These are phyloP conservation scores for Phytophthora tubulina DNA, from an alignment of 352 stramenopile species.

Conservation along the genomic window DNA sequence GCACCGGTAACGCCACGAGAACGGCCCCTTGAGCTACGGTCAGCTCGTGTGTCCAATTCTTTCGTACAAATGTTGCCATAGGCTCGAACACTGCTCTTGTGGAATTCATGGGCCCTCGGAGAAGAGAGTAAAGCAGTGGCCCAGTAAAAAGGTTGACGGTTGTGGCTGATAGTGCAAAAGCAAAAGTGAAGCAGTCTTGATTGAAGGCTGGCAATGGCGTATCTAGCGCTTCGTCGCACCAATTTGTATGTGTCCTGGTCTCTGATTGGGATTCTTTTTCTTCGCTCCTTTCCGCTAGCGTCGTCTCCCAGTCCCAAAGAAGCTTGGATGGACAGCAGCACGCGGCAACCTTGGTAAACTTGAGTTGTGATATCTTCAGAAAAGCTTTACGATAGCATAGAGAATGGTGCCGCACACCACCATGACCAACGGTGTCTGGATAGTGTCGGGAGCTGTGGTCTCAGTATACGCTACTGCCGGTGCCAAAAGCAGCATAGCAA, in stretches of 20 bases:
- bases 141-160: conserved; percentile 21
- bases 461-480: conserved; percentile 88
- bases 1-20: conserved; percentile 54
- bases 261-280: conserved; percentile 44
- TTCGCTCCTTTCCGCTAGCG: neutral
- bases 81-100: neutral
- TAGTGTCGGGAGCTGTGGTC: conserved; percentile 85
- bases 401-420: conserved; percentile 76
- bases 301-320: conserved; percentile 24
- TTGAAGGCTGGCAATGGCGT: neutral
- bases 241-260: neutral
- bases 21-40: conserved; percentile 28
- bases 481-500: conserved; percentile 80
- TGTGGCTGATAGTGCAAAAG: conserved; percentile 12
- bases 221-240: conserved; percentile 17
- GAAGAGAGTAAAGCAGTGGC: conserved; percentile 15
- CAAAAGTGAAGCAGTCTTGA: conserved; percentile 5
- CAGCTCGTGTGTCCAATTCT: conserved; percentile 41
- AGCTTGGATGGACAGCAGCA: too few relatives aligned
- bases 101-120: conserved; percentile 17
- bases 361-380: too few relatives aligned
- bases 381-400: conserved; percentile 59
- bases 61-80: conserved; percentile 24
- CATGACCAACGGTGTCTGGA: conserved; percentile 89
- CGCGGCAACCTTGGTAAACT: too few relatives aligned